Evolutionary conservation across 2,329 filamentous ascomycete genomes (phyloP).

Genomic region (Emmonsia crescens): DNA sequence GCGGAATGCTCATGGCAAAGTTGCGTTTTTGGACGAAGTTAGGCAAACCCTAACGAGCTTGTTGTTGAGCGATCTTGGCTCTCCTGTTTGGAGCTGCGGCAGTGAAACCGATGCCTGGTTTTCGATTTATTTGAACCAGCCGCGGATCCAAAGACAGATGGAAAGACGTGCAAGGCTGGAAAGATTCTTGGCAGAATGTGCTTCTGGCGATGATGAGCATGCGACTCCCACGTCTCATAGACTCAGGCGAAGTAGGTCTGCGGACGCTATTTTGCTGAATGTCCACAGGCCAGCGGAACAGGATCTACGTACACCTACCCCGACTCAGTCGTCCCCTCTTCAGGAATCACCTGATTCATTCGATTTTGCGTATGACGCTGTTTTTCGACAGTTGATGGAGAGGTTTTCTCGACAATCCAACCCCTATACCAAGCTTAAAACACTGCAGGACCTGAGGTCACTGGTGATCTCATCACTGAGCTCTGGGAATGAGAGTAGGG

Average conservation of each 20-base stretch:
- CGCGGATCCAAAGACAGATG: slow-evolving; percentile 33
- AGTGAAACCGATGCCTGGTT: slow-evolving; percentile 94
- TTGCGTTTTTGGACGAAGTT: slow-evolving; percentile 64
- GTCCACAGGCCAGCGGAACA: background rate
- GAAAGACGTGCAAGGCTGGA: slow-evolving; percentile 28
- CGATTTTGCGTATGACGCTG: slow-evolving; percentile 65
- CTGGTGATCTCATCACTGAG: slow-evolving; percentile 67
- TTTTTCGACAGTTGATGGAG: slow-evolving; percentile 67
- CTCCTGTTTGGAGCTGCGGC: slow-evolving; percentile 71
- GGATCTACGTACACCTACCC: background rate
- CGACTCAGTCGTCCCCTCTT: background rate
- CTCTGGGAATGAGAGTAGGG: slow-evolving; percentile 37
- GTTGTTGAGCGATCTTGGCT: slow-evolving; percentile 79
- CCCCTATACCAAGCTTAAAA: slow-evolving; percentile 73
- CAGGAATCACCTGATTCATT: background rate
- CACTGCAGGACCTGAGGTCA: slow-evolving; percentile 70
- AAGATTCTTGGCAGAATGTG: slow-evolving; percentile 28
- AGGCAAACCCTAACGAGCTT: slow-evolving; percentile 73
- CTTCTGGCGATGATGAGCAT: background rate
- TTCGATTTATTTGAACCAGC: slow-evolving; percentile 41
- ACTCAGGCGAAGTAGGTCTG: slow-evolving; percentile 26
- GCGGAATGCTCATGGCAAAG: slow-evolving; percentile 53
- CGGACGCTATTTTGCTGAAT: slow-evolving; percentile 16
- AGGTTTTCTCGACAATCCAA: slow-evolving; percentile 87
- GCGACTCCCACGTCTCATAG: background rate